Evolutionary conservation across 768 basidiomycete species (phyloP).

Genomic region (Kwoniella shandongensis): DNA sequence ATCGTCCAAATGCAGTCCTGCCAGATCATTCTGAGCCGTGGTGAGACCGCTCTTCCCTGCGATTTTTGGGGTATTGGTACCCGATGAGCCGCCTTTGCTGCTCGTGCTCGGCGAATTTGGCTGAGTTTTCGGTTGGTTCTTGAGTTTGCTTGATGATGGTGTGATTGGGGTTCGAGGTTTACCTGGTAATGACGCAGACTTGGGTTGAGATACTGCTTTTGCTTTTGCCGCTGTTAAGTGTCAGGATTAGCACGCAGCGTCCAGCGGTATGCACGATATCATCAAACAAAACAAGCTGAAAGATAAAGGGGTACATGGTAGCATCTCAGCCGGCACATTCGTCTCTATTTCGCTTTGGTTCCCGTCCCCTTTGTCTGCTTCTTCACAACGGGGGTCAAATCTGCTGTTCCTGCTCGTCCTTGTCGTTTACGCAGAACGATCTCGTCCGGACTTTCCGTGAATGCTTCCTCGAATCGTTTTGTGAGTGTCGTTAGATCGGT

Average conservation of each 20-base stretch:
- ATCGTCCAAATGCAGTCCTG: constrained; percentile 66
- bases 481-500: constrained; percentile 21
- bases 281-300: background rate
- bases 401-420: constrained; percentile 38
- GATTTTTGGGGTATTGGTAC: constrained; percentile 21
- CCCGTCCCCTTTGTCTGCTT: constrained; percentile 23
- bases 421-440: constrained; percentile 57
- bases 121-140: constrained; percentile 26
- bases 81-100: constrained; percentile 26
- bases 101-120: constrained; percentile 28
- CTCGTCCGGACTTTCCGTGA: constrained; percentile 82
- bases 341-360: constrained; percentile 6
- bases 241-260: constrained; percentile 1
- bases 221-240: constrained; percentile 31
- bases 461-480: constrained; percentile 60
- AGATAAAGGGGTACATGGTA: constrained; percentile 2
- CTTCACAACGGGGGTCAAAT: constrained; percentile 23
- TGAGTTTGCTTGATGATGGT: constrained; percentile 7
- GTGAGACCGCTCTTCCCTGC: constrained; percentile 45
- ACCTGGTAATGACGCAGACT: constrained; percentile 43
- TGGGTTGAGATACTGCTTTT: constrained; percentile 32
- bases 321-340: constrained; percentile 23
- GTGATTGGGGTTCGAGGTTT: constrained; percentile 27
- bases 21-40: constrained; percentile 69
- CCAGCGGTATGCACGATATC: background rate